Base-by-base conservation (phyloP, 306 rosid genomes). In the Begonia masoniana region DNA sequence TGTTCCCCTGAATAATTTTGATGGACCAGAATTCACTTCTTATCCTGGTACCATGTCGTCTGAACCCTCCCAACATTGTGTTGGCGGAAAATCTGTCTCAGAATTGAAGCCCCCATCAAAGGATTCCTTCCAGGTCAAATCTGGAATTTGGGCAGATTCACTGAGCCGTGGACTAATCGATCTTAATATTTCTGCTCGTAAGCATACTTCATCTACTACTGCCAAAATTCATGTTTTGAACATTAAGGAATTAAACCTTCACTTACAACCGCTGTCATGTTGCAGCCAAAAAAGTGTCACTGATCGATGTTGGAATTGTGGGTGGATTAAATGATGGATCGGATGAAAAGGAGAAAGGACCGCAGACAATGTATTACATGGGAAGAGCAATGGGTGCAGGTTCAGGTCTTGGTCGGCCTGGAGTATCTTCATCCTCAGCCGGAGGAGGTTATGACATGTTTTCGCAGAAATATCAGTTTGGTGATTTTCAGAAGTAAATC, bases 81-180 rank as follows among this genome's bases (percentile, higher is more conserved):
- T 47, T 57, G 65, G 54, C 57, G 82, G 64, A 58, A 71, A 75
- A 62, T 55, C 77, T 52, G 60, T 68, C 50, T 61, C 65, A 10
- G 81, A 66, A 55, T 52, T 76, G 52, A 67, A 62, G 60, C 60
- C 70, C 62, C 64, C 75, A 45, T 55, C 78, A 60, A 86, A 72
- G 63, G 81, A 77, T 72, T 6, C 63, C 66, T 86, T 83, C 64
- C 83, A 77, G 74, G 89, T 92, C 74, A 92, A 92, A 53, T 92
- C 99, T 51, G 96, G 95, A 62, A 65, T 92, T 63, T 92, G 99
- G 99, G 84, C 99, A 1, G 99, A 92, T 77, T 83, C 99, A 43
- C 83, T 92, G 15, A 92, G 84, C 82, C 99, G 99, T 43, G 99
- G 99, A 60, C 62, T 92, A 64, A 92, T 92, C 60, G 99, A 92